Evolutionary conservation across 306 rosid species (phyloP).

Genomic region (Macrotyloma uniflorum): DNA sequence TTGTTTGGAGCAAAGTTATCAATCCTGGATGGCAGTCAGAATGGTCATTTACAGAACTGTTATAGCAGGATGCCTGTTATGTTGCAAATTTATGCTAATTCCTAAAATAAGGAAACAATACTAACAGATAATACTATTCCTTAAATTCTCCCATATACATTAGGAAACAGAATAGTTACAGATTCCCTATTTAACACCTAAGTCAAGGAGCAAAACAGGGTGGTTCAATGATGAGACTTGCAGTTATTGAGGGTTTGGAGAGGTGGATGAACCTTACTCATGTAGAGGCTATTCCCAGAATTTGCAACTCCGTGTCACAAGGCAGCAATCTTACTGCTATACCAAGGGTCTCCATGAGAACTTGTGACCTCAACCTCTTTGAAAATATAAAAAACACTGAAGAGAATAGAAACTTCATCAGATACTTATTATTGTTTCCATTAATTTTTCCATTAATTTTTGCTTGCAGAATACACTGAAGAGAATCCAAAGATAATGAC

Average conservation of each 20-base stretch:
- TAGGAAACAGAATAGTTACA: too few relatives aligned
- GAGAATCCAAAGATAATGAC: slow-evolving; percentile 96
- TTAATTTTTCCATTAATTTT: too few relatives aligned
- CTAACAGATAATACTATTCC: too few relatives aligned
- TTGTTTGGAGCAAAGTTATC: background rate
- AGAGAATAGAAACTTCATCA: background rate
- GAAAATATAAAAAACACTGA: background rate
- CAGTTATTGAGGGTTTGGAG: background rate
- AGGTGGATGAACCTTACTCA: background rate
- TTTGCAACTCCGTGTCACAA: background rate
- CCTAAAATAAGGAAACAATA: too few relatives aligned
- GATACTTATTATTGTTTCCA: slow-evolving; percentile 31
- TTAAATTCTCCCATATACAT: too few relatives aligned
- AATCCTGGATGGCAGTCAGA: background rate
- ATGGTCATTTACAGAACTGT: background rate
- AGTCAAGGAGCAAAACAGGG: too few relatives aligned
- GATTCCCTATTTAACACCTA: too few relatives aligned
- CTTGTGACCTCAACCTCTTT: background rate
- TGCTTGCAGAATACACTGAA: slow-evolving; percentile 71
- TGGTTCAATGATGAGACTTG: background rate
- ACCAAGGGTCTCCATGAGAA: background rate
- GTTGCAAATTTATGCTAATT: too few relatives aligned
- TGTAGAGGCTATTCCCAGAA: background rate
- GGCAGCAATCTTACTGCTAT: background rate
- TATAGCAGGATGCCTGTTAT: background rate